These are phyloP conservation scores for Actinomortierella ambigua DNA, from an alignment of 371 early-diverging fungal species.

Conservation along the genomic window DNA sequence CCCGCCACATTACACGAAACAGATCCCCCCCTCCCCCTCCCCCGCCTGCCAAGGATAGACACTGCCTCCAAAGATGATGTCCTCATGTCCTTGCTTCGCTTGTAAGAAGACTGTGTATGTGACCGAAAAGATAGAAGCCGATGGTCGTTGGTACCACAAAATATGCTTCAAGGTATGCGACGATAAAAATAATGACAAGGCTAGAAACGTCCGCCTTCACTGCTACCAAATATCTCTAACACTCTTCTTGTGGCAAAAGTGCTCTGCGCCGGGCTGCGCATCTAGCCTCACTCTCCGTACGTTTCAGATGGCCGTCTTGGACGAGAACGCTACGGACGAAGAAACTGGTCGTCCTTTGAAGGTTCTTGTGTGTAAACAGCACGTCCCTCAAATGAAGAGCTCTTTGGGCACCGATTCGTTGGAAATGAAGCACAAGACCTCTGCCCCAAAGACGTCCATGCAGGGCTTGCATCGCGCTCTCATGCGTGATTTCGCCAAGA, in stretches of 20 bases:
- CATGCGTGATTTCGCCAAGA: slow-evolving; percentile 33
- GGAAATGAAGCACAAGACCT: slow-evolving; percentile 16
- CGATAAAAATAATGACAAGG: too few species aligned
- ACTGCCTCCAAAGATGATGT: slow-evolving; percentile 19
- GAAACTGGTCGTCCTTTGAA: slow-evolving; percentile 18
- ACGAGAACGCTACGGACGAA: slow-evolving; percentile 15
- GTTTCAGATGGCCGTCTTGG: slow-evolving; percentile 37
- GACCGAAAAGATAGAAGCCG: slow-evolving; percentile 67
- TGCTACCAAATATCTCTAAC: too few species aligned
- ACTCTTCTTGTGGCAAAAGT: slow-evolving; percentile 6
- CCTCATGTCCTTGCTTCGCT: slow-evolving; percentile 50
- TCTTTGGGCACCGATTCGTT: slow-evolving; percentile 16
- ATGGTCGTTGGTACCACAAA: slow-evolving; percentile 61
- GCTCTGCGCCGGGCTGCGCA: slow-evolving; percentile 28
- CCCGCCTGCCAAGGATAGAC: too few species aligned
- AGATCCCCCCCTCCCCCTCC: too few species aligned
- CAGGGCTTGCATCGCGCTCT: slow-evolving; percentile 29
- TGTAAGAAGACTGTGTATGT: slow-evolving; percentile 65
- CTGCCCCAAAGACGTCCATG: slow-evolving; percentile 24
- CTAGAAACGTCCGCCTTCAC: too few species aligned
- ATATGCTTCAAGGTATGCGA: slow-evolving; percentile 61
- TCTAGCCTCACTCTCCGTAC: slow-evolving; percentile 20
- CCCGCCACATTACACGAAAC: too few species aligned
- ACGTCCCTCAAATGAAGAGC: slow-evolving; percentile 26
- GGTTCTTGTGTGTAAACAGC: slow-evolving; percentile 39